A percentile compares a stretch with the other conserved stretches of the same genome.
Conservation (phyloP, 257 asterid species). For the Apocynum venetum region DNA sequence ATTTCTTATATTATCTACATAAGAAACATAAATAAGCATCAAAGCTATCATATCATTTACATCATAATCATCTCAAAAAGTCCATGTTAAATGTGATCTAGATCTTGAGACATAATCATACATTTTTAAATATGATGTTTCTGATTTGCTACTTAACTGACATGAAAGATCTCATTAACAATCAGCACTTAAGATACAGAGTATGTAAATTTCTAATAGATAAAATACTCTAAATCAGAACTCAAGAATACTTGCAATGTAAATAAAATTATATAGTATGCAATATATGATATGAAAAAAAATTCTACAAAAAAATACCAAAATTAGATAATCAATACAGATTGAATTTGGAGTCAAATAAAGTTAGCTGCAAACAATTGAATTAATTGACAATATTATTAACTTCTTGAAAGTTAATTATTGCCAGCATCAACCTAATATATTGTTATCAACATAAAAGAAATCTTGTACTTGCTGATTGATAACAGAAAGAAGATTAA, state of each 20-base stretch:
- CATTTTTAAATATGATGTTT: not conserved
- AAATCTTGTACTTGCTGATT: not conserved
- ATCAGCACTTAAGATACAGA: not conserved
- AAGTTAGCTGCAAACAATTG: not conserved
- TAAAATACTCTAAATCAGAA: not conserved
- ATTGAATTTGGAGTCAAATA: not conserved
- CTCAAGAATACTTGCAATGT: not conserved
- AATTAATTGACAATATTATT: not conserved
- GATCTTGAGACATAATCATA: not conserved
- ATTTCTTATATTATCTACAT: not conserved
- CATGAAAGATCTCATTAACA: not conserved
- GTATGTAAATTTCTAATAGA: not conserved
- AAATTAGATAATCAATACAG: not conserved
- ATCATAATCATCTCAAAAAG: not conserved
- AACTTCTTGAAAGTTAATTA: not conserved
- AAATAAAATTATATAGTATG: not conserved
- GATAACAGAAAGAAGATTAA: not conserved
- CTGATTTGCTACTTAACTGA: not conserved
- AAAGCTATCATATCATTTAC: not conserved
- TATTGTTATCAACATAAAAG: not conserved
- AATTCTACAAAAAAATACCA: not conserved
- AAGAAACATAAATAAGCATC: not conserved
- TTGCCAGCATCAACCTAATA: not conserved
- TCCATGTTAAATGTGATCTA: not conserved
- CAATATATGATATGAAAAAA: not conserved